A percentile compares a stretch with the other conserved stretches of the same genome.
phyloP scores from a whole-genome alignment of 345 rosid species.

The Camelina laxa region DNA sequence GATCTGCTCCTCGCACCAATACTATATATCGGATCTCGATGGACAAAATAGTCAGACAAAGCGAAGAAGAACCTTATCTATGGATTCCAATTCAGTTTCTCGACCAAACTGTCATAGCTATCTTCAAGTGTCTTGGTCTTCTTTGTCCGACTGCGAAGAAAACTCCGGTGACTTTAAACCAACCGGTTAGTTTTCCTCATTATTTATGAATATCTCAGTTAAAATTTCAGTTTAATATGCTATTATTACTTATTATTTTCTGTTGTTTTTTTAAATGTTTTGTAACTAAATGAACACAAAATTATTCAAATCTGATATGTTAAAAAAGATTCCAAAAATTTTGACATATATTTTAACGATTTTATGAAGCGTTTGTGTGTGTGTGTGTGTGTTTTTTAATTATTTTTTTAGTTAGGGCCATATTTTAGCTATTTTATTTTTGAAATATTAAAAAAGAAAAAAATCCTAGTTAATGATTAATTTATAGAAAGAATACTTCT shows the following conservation, averaged over 20 bases:
- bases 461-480: background rate
- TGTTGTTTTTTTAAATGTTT: background rate
- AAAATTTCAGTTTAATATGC: no score
- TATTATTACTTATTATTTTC: background rate
- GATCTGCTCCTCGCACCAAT: constrained; percentile 7
- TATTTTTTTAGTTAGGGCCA: background rate
- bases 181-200: constrained; percentile 27
- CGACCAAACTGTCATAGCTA: constrained; percentile 23
- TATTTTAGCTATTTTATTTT: background rate
- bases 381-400: background rate
- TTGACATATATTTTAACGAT: background rate
- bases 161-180: constrained; percentile 1
- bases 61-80: constrained; percentile 19
- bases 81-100: constrained; percentile 20
- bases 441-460: background rate
- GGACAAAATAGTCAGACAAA: constrained; percentile 22
- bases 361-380: background rate
- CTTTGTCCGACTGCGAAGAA: background rate
- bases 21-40: constrained; percentile 14
- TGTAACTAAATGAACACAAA: background rate
- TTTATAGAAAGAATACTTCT: background rate
- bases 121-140: constrained; percentile 26
- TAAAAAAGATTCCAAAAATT: background rate
- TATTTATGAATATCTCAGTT: background rate
- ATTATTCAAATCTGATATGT: background rate